A percentile compares a stretch with the other conserved stretches of the same genome.
Conservation (phyloP, 1,139 yeast species). For the Geotrichum carabidarum region DNA sequence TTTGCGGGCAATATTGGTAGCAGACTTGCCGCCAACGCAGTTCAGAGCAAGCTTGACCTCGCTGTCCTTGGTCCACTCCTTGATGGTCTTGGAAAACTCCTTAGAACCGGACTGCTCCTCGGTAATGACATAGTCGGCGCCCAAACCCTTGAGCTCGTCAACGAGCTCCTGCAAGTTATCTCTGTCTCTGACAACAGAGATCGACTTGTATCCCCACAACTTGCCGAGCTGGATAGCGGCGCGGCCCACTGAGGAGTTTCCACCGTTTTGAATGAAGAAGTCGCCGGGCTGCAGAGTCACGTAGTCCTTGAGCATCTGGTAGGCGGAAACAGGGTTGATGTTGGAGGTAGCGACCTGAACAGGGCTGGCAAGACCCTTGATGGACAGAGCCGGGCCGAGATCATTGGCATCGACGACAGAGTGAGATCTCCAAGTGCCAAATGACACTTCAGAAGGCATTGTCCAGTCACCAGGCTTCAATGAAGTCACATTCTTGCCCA, state of each 20-base stretch:
- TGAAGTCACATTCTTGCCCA: slow-evolving; percentile 47
- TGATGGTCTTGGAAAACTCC: slow-evolving; percentile 56
- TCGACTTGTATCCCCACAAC: slow-evolving; percentile 70
- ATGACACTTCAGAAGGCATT: slow-evolving; percentile 72
- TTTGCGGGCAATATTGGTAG: slow-evolving; percentile 77
- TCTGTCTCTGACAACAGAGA: slow-evolving; percentile 84
- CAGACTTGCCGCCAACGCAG: slow-evolving; percentile 87
- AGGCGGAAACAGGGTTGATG: slow-evolving; percentile 92
- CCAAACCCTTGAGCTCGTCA: slow-evolving; percentile 53
- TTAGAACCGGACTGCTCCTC: slow-evolving; percentile 74
- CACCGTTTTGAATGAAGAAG: slow-evolving; percentile 96
- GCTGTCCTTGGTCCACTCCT: slow-evolving; percentile 51
- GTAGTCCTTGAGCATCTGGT: slow-evolving; percentile 75
- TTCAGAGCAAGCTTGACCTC: slow-evolving; percentile 74
- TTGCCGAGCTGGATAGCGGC: slow-evolving; percentile 85
- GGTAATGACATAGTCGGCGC: slow-evolving; percentile 87
- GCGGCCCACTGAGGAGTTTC: slow-evolving; percentile 93
- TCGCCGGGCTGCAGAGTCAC: slow-evolving; percentile 63
- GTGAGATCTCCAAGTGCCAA: slow-evolving; percentile 95
- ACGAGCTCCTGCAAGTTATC: slow-evolving; percentile 62
- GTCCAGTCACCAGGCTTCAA: slow-evolving; percentile 82
- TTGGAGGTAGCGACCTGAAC: slow-evolving; percentile 17
- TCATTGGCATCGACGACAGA: slow-evolving; percentile 39
- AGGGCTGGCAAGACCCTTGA: slow-evolving; percentile 1
- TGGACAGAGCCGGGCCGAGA: too few species aligned